Evolutionary conservation across 2,329 filamentous ascomycete genomes (phyloP).

Genomic region (Trichoderma atroviride): DNA sequence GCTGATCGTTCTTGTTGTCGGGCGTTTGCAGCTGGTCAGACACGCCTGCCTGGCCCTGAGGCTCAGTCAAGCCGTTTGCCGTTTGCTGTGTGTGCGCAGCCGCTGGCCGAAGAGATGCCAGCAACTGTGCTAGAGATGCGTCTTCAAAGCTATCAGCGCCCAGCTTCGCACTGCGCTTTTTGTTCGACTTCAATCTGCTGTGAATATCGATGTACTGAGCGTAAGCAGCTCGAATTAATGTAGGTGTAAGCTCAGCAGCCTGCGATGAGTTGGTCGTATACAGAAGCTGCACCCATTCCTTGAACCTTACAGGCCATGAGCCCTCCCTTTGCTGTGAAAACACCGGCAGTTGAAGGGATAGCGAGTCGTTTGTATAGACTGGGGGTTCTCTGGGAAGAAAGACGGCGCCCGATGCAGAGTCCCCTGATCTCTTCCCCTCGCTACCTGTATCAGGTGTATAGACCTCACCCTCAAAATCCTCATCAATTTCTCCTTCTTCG

Average conservation of each 20-base stretch:
- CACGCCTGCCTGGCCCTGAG: background rate
- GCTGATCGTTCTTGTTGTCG: background rate
- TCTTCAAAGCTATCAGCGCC: conserved; percentile 35
- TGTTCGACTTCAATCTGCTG: conserved; percentile 37
- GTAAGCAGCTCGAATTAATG: conserved; percentile 35
- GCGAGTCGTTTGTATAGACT: conserved; percentile 30
- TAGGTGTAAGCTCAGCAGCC: conserved; percentile 32
- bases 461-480: background rate
- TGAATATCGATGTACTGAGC: conserved; percentile 38
- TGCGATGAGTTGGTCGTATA: conserved; percentile 34
- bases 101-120: conserved; percentile 29
- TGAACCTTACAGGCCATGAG: conserved; percentile 42
- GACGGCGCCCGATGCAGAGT: conserved; percentile 20
- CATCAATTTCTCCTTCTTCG: conserved; percentile 42
- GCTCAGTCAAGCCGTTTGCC: background rate
- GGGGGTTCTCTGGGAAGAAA: conserved; percentile 31
- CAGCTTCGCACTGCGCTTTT: conserved; percentile 40
- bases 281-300: conserved; percentile 41
- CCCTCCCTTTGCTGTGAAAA: conserved; percentile 36
- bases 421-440: background rate
- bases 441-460: background rate
- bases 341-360: conserved; percentile 36
- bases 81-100: background rate
- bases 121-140: conserved; percentile 31
- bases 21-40: background rate